Percentiles rank a stretch among this genome's conserved stretches.
Evolutionary conservation across 2,329 filamentous ascomycete genomes (phyloP).

Genomic region (Dryadomyces quercus-mongolicae): DNA sequence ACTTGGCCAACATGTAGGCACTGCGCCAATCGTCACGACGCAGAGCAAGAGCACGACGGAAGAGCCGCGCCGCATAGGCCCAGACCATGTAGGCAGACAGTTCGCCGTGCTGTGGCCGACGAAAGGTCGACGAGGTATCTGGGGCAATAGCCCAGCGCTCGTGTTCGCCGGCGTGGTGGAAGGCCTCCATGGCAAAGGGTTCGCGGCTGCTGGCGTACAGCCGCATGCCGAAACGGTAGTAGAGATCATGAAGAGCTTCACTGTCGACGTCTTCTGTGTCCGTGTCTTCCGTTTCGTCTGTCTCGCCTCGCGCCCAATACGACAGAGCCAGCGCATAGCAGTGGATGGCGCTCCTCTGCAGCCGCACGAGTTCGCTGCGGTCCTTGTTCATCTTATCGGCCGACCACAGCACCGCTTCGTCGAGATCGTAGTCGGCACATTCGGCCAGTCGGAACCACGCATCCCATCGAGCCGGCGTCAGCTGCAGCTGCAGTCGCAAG

Average conservation of each 20-base stretch:
- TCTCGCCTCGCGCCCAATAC: conserved; percentile 31
- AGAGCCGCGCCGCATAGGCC: conserved; percentile 46
- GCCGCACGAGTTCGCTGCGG: conserved; percentile 57
- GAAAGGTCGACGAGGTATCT: conserved; percentile 37
- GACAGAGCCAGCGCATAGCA: conserved; percentile 56
- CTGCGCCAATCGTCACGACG: conserved; percentile 47
- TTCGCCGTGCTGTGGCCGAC: conserved; percentile 38
- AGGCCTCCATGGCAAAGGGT: conserved; percentile 51
- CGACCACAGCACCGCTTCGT: conserved; percentile 79
- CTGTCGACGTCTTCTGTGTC: not conserved
- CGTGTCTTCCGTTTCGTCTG: conserved; percentile 20
- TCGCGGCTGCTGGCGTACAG: conserved; percentile 50
- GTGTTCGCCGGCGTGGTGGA: conserved; percentile 40
- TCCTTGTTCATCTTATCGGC: conserved; percentile 86
- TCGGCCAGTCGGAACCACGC: conserved; percentile 83
- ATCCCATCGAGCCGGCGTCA: conserved; percentile 73
- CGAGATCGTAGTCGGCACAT: conserved; percentile 76
- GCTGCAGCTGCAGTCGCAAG: conserved; percentile 71
- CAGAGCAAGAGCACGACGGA: conserved; percentile 41
- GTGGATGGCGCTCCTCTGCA: conserved; percentile 72
- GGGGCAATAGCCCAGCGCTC: conserved; percentile 44
- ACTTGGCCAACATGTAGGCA: conserved; percentile 49
- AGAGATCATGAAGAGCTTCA: conserved; percentile 40
- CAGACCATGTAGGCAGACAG: conserved; percentile 50
- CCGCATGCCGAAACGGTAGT: conserved; percentile 48